Conservation (phyloP, 495 filamentous ascomycete genomes). For the Aspergillus funiculosus region DNA sequence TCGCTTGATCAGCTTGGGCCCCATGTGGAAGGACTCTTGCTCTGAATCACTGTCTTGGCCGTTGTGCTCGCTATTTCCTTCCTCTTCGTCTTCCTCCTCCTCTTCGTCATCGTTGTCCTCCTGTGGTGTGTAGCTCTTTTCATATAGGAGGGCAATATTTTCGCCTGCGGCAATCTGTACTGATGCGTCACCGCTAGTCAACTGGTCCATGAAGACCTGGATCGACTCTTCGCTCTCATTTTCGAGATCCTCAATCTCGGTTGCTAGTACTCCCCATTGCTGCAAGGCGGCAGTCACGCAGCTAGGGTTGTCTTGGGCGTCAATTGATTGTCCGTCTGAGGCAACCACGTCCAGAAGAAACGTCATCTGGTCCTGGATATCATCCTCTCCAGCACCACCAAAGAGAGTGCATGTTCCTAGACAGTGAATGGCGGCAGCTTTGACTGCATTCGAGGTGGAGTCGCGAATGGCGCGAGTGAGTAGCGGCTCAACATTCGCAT, state of each 20-base stretch:
- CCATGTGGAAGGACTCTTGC: slow-evolving; percentile 42
- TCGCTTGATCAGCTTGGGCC: slow-evolving; percentile 57
- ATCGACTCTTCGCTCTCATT: slow-evolving; percentile 66
- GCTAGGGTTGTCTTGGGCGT: slow-evolving; percentile 63
- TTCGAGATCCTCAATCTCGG: slow-evolving; percentile 74
- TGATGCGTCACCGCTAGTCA: slow-evolving; percentile 65
- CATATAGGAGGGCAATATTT: slow-evolving; percentile 85
- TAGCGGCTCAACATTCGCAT: slow-evolving; percentile 54
- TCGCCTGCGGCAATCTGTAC: slow-evolving; percentile 86
- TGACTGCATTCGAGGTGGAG: slow-evolving; percentile 56
- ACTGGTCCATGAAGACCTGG: slow-evolving; percentile 84
- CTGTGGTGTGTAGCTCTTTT: slow-evolving; percentile 64
- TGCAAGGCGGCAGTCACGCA: slow-evolving; percentile 82
- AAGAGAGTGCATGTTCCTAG: slow-evolving; percentile 69
- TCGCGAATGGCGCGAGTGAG: slow-evolving; percentile 70
- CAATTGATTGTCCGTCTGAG: slow-evolving; percentile 71
- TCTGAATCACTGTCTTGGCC: slow-evolving; percentile 44
- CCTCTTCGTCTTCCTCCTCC: slow-evolving; percentile 52
- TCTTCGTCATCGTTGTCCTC: slow-evolving; percentile 60
- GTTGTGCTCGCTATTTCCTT: slow-evolving; percentile 52
- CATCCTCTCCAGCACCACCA: slow-evolving; percentile 67
- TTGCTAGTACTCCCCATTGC: slow-evolving; percentile 84
- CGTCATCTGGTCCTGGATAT: slow-evolving; percentile 70
- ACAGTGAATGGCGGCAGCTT: slow-evolving; percentile 69
- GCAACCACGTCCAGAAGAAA: slow-evolving; percentile 81